Percentiles rank a stretch among this genome's conserved stretches.
These are phyloP conservation scores for Odontarrhena argentea DNA, from an alignment of 345 rosid species.

Conservation along the genomic window DNA sequence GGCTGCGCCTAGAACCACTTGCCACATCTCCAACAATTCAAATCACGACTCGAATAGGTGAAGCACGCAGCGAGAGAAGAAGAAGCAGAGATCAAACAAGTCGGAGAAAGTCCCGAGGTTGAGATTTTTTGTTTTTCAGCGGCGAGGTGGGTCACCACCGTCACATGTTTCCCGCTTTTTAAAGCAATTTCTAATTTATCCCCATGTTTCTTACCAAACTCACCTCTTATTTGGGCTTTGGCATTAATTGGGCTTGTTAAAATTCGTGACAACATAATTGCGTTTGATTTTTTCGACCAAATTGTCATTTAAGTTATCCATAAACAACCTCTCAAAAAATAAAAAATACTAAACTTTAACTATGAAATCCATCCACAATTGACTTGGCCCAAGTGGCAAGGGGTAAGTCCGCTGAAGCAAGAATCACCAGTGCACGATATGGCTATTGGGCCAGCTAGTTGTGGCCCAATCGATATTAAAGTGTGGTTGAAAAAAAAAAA, in stretches of 20 bases:
- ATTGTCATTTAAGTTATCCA: too few species aligned
- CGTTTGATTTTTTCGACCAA: too few species aligned
- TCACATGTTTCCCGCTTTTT: slow-evolving; percentile 69
- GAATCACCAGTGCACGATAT: too few species aligned
- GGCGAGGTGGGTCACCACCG: slow-evolving; percentile 34
- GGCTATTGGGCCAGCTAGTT: too few species aligned
- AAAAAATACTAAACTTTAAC: too few species aligned
- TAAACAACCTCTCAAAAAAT: too few species aligned
- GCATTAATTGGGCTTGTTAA: background rate
- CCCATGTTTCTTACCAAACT: slow-evolving; percentile 37
- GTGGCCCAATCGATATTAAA: too few species aligned
- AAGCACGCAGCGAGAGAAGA: slow-evolving; percentile 8
- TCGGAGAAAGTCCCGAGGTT: slow-evolving; percentile 36
- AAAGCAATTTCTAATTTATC: slow-evolving; percentile 33
- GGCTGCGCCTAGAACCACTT: slow-evolving; percentile 67
- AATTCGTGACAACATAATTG: too few species aligned
- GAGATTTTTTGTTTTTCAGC: slow-evolving; percentile 14
- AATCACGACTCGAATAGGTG: slow-evolving; percentile 22
- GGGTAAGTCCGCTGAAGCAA: too few species aligned
- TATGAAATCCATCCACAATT: too few species aligned
- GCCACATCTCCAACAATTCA: slow-evolving; percentile 60
- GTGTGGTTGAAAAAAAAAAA: too few species aligned
- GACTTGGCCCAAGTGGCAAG: too few species aligned
- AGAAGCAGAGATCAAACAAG: slow-evolving; percentile 16
- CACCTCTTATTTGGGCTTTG: background rate